phyloP scores from a whole-genome alignment of 345 rosid genomes.

The Abelmoschus esculentus region DNA sequence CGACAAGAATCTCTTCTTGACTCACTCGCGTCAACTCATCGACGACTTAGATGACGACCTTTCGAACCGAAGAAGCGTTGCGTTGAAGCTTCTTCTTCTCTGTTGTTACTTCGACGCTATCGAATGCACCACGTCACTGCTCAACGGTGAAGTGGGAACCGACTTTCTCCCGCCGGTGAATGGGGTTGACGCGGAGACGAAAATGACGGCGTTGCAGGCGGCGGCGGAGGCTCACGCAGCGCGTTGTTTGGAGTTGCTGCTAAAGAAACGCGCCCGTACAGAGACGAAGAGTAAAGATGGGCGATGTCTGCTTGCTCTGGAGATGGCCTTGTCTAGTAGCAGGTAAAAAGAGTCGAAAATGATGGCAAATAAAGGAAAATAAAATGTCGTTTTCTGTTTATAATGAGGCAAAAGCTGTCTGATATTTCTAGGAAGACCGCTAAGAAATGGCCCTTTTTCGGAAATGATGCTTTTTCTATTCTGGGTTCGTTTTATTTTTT shows the following conservation, averaged over 20 bases:
- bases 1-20: slow-evolving; percentile 33
- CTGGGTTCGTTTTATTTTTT: background rate
- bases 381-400: slow-evolving; percentile 21
- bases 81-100: slow-evolving; percentile 38
- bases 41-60: slow-evolving; percentile 7
- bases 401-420: slow-evolving; percentile 8
- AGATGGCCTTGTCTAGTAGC: slow-evolving; percentile 43
- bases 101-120: slow-evolving; percentile 57
- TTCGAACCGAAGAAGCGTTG: slow-evolving; percentile 22
- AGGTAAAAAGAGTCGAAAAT: slow-evolving; percentile 31
- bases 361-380: background rate
- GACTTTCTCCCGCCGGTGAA: slow-evolving; percentile 40
- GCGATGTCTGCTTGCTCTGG: slow-evolving; percentile 51
- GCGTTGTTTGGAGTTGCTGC: slow-evolving; percentile 61
- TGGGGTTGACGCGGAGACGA: slow-evolving; percentile 27
- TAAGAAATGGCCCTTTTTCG: slow-evolving; percentile 19
- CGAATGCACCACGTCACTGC: slow-evolving; percentile 44
- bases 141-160: slow-evolving; percentile 52
- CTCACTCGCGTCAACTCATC: slow-evolving; percentile 20
- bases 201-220: slow-evolving; percentile 50
- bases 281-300: slow-evolving; percentile 54
- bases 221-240: slow-evolving; percentile 54
- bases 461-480: slow-evolving; percentile 23
- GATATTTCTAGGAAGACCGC: slow-evolving; percentile 1
- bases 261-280: slow-evolving; percentile 69